Conservation (phyloP, 345 rosid species). For the Garcia nutans region DNA sequence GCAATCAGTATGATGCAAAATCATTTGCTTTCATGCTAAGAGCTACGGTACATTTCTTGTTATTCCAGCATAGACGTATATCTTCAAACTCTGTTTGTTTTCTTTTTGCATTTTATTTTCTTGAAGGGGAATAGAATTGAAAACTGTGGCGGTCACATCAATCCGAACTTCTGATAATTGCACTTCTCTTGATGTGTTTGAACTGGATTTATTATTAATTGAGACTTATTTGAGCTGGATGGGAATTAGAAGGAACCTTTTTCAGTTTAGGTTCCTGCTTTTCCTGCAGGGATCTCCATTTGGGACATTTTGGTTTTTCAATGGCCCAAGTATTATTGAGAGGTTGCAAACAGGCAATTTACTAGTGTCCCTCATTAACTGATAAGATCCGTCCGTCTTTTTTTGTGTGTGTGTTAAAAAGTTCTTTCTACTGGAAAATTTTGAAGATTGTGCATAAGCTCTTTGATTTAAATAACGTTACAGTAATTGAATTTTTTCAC, state of each 20-base stretch:
- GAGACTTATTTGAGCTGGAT: background rate
- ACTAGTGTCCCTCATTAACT: background rate
- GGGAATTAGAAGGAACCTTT: background rate
- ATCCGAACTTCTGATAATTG: conserved; percentile 3
- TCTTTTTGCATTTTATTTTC: background rate
- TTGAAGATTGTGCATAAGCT: background rate
- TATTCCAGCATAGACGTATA: background rate
- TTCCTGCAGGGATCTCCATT: background rate
- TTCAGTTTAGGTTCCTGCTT: background rate
- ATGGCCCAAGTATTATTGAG: background rate
- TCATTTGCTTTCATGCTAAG: conserved; percentile 71
- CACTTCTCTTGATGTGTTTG: background rate
- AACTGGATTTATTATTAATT: background rate
- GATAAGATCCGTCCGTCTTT: background rate
- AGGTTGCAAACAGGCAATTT: no score
- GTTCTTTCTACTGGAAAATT: background rate
- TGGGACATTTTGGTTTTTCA: background rate
- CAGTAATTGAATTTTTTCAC: background rate
- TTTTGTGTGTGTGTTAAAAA: background rate
- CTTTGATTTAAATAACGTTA: background rate
- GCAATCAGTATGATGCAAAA: conserved; percentile 81
- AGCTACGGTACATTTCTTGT: conserved; percentile 74
- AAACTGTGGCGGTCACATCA: background rate
- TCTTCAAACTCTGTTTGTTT: background rate
- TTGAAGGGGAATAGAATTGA: background rate